A percentile compares a stretch with the other conserved stretches of the same genome.
Evolutionary conservation across 2,329 filamentous ascomycete species (phyloP).

Genomic region (Myriangium duriaei): DNA sequence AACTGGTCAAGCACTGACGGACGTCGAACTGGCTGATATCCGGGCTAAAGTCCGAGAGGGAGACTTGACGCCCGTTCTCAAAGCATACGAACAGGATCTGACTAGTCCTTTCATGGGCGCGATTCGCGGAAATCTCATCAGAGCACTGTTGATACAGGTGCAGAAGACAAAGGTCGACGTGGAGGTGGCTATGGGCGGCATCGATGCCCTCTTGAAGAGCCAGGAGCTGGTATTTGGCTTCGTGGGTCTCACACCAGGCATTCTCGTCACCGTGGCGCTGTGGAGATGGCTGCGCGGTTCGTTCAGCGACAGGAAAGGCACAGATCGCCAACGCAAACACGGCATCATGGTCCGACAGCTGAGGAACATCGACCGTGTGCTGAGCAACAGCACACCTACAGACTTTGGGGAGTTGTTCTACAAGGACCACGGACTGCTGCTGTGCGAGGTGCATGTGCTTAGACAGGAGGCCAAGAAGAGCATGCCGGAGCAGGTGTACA

Average conservation of each 20-base stretch:
- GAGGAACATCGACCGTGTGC: slow-evolving; percentile 69
- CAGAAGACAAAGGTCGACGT: slow-evolving; percentile 99
- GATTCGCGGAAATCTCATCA: slow-evolving; percentile 72
- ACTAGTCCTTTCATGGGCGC: slow-evolving; percentile 71
- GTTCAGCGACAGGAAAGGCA: slow-evolving; percentile 59
- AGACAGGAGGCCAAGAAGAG: slow-evolving; percentile 54
- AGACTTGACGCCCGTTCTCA: slow-evolving; percentile 82
- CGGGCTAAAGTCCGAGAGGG: slow-evolving; percentile 74
- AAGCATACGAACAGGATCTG: slow-evolving; percentile 82
- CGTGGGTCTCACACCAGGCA: slow-evolving; percentile 79
- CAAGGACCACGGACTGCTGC: slow-evolving; percentile 79
- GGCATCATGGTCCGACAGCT: slow-evolving; percentile 64
- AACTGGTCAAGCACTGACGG: slow-evolving; percentile 38
- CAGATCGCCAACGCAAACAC: slow-evolving; percentile 51
- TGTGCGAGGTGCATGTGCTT: slow-evolving; percentile 81
- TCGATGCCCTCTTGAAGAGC: slow-evolving; percentile 86
- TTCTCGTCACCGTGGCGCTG: slow-evolving; percentile 71
- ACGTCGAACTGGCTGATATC: slow-evolving; percentile 61
- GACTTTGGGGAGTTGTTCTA: slow-evolving; percentile 69
- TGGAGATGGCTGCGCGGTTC: slow-evolving; percentile 57
- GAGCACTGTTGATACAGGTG: slow-evolving; percentile 86
- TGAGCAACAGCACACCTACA: slow-evolving; percentile 41
- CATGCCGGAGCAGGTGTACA: slow-evolving; percentile 61
- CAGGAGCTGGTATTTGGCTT: slow-evolving; percentile 98
- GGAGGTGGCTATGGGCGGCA: slow-evolving; percentile 89